phyloP scores from a whole-genome alignment of 768 basidiomycete genomes.

The Phlebiopsis gigantea region DNA sequence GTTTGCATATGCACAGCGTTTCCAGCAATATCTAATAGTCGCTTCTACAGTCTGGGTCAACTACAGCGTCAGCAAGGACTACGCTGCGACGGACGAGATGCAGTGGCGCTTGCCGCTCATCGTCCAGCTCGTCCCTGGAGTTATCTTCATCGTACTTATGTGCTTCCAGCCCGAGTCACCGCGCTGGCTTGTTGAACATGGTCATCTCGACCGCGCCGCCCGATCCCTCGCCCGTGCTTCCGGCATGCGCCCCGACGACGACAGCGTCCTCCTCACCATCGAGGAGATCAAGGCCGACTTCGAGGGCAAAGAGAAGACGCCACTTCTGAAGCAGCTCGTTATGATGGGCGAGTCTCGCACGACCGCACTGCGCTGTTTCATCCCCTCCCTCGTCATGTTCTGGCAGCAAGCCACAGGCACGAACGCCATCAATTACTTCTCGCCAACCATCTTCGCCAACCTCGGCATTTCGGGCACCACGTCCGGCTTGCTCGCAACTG shows the following conservation, averaged over 20 bases:
- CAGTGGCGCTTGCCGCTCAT: constrained; percentile 53
- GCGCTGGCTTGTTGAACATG: constrained; percentile 48
- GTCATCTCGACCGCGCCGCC: constrained; percentile 36
- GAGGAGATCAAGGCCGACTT: constrained; percentile 47
- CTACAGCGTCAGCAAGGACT: constrained; percentile 34
- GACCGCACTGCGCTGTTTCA: constrained; percentile 39
- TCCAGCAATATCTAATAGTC: neutral
- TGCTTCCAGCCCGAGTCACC: constrained; percentile 50
- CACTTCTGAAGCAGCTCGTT: constrained; percentile 31
- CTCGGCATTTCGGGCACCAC: constrained; percentile 41
- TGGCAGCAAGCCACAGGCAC: constrained; percentile 49
- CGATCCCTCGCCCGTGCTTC: constrained; percentile 32
- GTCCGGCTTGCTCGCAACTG: constrained; percentile 45
- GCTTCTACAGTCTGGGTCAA: constrained; percentile 39
- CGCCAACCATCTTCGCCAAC: constrained; percentile 43
- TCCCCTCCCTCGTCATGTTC: constrained; percentile 43
- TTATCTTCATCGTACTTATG: constrained; percentile 38
- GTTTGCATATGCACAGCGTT: neutral
- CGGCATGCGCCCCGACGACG: constrained; percentile 29
- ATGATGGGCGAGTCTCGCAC: constrained; percentile 40
- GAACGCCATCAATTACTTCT: constrained; percentile 52
- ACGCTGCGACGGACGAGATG: constrained; percentile 30
- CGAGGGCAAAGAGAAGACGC: constrained; percentile 32
- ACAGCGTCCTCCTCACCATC: constrained; percentile 31
- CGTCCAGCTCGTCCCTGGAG: constrained; percentile 40